phyloP scores from a whole-genome alignment of 2,329 filamentous ascomycete genomes.

The Alternaria atra region DNA sequence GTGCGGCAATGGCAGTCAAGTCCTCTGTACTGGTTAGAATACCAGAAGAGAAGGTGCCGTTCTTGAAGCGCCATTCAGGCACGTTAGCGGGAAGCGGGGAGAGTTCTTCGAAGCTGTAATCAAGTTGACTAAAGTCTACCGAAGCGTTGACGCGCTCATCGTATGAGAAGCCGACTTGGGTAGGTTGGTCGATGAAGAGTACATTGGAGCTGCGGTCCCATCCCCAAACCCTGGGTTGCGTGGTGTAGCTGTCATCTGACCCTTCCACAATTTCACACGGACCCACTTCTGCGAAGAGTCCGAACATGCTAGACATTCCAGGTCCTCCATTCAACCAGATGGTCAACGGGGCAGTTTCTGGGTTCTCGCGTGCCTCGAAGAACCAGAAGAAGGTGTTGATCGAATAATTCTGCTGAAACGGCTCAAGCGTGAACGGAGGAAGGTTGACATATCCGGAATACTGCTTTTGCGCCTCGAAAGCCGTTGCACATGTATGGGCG shows the following conservation, averaged over 20 bases:
- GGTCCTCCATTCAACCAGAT: slow-evolving; percentile 74
- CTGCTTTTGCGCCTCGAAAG: slow-evolving; percentile 71
- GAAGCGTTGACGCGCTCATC: slow-evolving; percentile 67
- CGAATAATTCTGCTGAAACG: slow-evolving; percentile 62
- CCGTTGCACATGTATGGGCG: slow-evolving; percentile 69
- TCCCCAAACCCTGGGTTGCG: slow-evolving; percentile 68
- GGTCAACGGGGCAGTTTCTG: slow-evolving; percentile 62
- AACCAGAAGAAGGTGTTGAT: slow-evolving; percentile 73
- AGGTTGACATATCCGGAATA: slow-evolving; percentile 72
- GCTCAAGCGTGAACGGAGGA: slow-evolving; percentile 59
- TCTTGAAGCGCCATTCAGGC: slow-evolving; percentile 58
- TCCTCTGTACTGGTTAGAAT: slow-evolving; percentile 62
- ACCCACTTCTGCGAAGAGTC: slow-evolving; percentile 69
- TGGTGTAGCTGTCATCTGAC: slow-evolving; percentile 60
- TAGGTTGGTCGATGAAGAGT: slow-evolving; percentile 70
- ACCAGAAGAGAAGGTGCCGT: slow-evolving; percentile 72
- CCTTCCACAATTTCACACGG: slow-evolving; percentile 56
- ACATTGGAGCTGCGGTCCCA: slow-evolving; percentile 71
- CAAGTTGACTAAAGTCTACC: slow-evolving; percentile 23
- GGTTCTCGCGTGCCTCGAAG: slow-evolving; percentile 65
- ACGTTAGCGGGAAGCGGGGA: slow-evolving; percentile 40
- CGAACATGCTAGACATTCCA: slow-evolving; percentile 70
- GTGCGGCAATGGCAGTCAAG: slow-evolving; percentile 65
- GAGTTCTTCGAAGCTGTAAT: slow-evolving; percentile 28
- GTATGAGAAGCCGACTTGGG: slow-evolving; percentile 74